A percentile compares a stretch with the other conserved stretches of the same genome.
These are phyloP conservation scores for Daedaleopsis nitida DNA, from an alignment of 768 basidiomycete genomes.

Conservation along the genomic window DNA sequence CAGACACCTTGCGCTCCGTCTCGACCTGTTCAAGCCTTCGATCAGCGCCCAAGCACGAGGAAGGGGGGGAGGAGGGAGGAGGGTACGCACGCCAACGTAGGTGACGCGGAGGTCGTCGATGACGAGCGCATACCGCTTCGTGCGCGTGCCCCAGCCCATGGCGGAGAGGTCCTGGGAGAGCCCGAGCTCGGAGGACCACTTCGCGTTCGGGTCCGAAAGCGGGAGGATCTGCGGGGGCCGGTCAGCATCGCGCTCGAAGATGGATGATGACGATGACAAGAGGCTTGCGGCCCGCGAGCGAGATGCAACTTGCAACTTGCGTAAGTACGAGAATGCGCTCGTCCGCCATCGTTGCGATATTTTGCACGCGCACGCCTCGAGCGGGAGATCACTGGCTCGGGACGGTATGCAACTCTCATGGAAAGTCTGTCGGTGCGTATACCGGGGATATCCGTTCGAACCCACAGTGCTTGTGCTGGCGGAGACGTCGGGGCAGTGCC, in stretches of 20 bases:
- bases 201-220: slow-evolving; percentile 37
- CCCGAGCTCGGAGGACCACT: slow-evolving; percentile 42
- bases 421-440: too few relatives aligned
- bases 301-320: too few relatives aligned
- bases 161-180: slow-evolving; percentile 54
- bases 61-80: neutral
- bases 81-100: slow-evolving; percentile 47
- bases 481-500: neutral
- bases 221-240: slow-evolving; percentile 32
- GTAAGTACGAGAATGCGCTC: too few relatives aligned
- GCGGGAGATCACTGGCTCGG: too few relatives aligned
- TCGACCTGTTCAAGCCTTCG: slow-evolving; percentile 26
- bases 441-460: too few relatives aligned
- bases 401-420: too few relatives aligned
- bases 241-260: neutral
- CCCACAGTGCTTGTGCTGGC: too few relatives aligned
- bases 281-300: too few relatives aligned
- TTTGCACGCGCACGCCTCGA: too few relatives aligned
- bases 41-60: neutral
- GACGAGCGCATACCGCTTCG: slow-evolving; percentile 60
- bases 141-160: slow-evolving; percentile 39
- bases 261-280: neutral
- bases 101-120: slow-evolving; percentile 72
- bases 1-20: slow-evolving; percentile 36
- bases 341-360: too few relatives aligned